These are phyloP conservation scores for Delonix regia DNA, from an alignment of 306 rosid species.

Conservation along the genomic window DNA sequence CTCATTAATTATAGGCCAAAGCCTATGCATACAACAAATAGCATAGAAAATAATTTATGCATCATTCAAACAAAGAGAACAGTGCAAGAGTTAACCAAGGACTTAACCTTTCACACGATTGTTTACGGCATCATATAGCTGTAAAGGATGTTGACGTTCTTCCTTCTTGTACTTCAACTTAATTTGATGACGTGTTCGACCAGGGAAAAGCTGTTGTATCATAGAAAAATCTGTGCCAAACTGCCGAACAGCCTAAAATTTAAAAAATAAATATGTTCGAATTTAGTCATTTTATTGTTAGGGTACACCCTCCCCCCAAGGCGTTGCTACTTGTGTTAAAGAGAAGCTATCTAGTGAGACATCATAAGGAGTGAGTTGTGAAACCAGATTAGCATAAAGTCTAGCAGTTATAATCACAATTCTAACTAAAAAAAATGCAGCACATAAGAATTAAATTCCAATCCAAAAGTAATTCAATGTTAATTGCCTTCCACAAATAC, in stretches of 20 bases:
- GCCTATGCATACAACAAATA: neutral
- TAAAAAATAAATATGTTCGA: neutral
- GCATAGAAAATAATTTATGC: neutral
- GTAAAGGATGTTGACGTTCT: constrained; percentile 67
- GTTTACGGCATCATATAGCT: constrained; percentile 57
- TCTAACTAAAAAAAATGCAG: neutral
- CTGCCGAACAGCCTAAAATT: constrained; percentile 64
- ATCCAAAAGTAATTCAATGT: neutral
- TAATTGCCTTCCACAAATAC: constrained; percentile 40
- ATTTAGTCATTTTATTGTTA: neutral
- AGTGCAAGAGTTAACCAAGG: constrained; percentile 24
- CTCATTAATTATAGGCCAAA: neutral
- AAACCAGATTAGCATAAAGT: neutral
- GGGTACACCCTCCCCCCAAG: constrained; percentile 27
- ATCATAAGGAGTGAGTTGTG: neutral
- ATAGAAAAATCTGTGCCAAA: constrained; percentile 78
- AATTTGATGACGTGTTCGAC: constrained; percentile 68
- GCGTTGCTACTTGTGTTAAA: neutral
- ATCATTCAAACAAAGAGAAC: constrained; percentile 12
- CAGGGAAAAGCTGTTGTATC: constrained; percentile 78
- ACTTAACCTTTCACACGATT: constrained; percentile 60
- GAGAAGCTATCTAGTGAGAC: constrained; percentile 12
- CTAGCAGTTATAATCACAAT: neutral
- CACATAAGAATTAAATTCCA: neutral
- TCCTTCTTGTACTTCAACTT: constrained; percentile 81